phyloP scores from a whole-genome alignment of 257 asterid species.

The Avicennia marina region DNA sequence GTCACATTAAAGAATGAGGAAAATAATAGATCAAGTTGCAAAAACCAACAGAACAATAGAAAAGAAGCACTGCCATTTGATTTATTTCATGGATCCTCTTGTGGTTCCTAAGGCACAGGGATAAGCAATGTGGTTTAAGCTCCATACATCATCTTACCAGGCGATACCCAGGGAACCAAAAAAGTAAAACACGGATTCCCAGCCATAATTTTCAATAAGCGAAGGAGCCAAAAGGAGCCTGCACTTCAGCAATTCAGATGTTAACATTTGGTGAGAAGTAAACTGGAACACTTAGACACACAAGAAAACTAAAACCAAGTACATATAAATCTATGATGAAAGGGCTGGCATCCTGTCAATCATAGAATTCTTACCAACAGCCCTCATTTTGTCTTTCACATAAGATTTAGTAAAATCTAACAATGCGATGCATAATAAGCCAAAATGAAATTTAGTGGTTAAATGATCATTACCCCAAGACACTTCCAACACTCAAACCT shows the following conservation, averaged over 20 bases:
- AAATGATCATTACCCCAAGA: constrained; percentile 59
- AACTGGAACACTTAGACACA: not conserved
- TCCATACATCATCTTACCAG: constrained; percentile 54
- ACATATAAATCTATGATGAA: too few relatives aligned
- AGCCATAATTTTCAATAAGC: constrained; percentile 68
- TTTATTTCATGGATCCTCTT: not conserved
- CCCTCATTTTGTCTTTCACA: constrained; percentile 8
- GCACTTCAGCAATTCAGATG: constrained; percentile 20
- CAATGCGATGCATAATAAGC: not conserved
- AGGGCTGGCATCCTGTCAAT: not conserved
- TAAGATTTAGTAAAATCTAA: not conserved
- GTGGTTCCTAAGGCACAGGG: not conserved
- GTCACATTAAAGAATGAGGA: too few relatives aligned
- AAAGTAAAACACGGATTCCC: constrained; percentile 90
- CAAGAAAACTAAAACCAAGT: not conserved
- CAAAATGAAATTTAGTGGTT: not conserved
- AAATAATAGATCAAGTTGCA: too few relatives aligned
- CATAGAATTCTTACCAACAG: not conserved
- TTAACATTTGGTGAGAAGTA: too few relatives aligned
- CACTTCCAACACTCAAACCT: constrained; percentile 97
- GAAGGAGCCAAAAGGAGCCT: constrained; percentile 98
- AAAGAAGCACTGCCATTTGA: too few relatives aligned
- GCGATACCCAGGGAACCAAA: constrained; percentile 81
- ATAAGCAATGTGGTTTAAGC: not conserved
- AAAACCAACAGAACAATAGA: too few relatives aligned